Evolutionary conservation across 345 rosid genomes (phyloP), one percentile per base, ranked within the genome.

Genomic region (Gossypioides kirkii): DNA sequence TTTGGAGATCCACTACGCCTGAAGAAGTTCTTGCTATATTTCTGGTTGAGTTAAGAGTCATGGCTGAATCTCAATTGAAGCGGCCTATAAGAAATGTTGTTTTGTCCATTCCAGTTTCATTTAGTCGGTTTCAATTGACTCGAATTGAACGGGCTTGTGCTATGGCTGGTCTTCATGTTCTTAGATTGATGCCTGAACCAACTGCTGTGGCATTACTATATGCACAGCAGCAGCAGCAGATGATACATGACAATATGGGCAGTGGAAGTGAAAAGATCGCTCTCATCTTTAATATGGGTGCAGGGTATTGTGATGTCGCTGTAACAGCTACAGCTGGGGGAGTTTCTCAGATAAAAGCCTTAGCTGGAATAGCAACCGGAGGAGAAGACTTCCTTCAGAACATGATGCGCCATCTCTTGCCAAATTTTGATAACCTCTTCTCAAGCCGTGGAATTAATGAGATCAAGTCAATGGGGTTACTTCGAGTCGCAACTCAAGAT

Each of bases 321-420:
- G 93, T 91, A 38, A 80, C 87, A 25, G 86, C 96, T 10, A 90
- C 98, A 20, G 96, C 89, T 17, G 96, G 97, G 69, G 97, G 98
- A 17, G 91, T 94, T 83, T 91, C 94, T 17, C 96, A 89, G 80
- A 90, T 91, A 41, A 94, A 87, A 73, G 86, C 94, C 26, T 80
- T 91, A 50, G 82, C 91, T 1, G 97, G 97, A 69, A 87, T 65
- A 38, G 66, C 91, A n/a, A 64, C 81, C 18, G 98, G 97, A 50
- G 98, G 97, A 32, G 98, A 94, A 82, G 98, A 94, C 80, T 75
- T 94, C 1, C 82, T 94, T 45, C 97, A 89, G 83, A 91, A 90
- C 72, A 84, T 81, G 74, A 87, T 94, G 85, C 64, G 38, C 3
- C 72, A 87, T 82, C 85, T 94, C 20, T 71, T 88, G 50, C 89